Base-by-base conservation (phyloP, 306 rosid species). In the Hippophae tibetana region DNA sequence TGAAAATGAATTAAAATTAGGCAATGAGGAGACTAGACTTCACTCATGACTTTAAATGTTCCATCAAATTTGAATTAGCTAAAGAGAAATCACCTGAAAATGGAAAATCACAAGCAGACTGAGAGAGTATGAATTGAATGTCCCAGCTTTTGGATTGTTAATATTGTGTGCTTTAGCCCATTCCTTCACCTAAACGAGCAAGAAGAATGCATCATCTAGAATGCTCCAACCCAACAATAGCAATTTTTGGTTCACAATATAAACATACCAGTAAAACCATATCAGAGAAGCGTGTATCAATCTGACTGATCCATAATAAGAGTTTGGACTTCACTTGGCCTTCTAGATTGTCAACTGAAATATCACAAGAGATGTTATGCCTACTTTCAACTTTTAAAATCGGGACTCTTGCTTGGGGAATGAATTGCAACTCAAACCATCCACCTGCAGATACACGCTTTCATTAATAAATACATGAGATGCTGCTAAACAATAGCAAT, bases 71-170 rank as follows among this genome's bases (percentile, higher is more conserved):
- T 31, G 38, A 1, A 31, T 31, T 31, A 31, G 38, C 38, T 31
- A 31, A 73, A 44, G 44, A 63, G 67, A 52, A 51, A 52, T 62
- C 66, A 92, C 99, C 99, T 92, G 99, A 63, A 92, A 86, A 74
- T 88, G 95, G 74, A 92, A 92, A 58, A 92, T 64, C 67, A 85
- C 95, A 47, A 92, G 95, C 76, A 92, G 72, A 71, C 89, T 54
- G 49, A 92, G 95, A 61, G 99, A 68, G 78, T 83, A 92, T 14
- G 96, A 89, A 60, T 81, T 85, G 79, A 89, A 79, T 60, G 82
- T 75, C 58, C 96, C 94, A 49, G 65, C 10, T 74, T 52, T 83
- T 53, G 96, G 66, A 69, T 81, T 75, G 73, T 89, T 89, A 56
- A 89, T 85, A 43, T 74, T 74, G 58, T 89, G 90, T 9, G 53